phyloP scores from a whole-genome alignment of 805 yeast genomes.

The Spathaspora sp. region DNA sequence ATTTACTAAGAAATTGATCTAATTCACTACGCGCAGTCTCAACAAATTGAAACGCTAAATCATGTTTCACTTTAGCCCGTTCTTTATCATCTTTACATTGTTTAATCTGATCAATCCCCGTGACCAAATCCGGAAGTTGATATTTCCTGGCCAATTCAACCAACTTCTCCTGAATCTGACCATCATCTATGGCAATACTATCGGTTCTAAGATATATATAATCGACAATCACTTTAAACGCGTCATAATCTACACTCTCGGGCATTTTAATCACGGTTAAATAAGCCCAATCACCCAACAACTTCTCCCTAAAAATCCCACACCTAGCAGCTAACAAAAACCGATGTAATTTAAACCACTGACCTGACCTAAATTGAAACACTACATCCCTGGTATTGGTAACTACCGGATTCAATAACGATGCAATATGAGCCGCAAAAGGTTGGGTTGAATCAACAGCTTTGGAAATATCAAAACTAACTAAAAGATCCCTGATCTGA shows the following conservation, averaged over 20 bases:
- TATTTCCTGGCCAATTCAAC: constrained; percentile 28
- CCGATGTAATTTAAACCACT: constrained; percentile 20
- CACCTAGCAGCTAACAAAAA: constrained; percentile 35
- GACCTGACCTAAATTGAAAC: constrained; percentile 16
- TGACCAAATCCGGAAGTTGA: constrained; percentile 32
- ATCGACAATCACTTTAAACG: constrained; percentile 23
- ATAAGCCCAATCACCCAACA: constrained; percentile 18
- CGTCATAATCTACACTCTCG: constrained; percentile 11
- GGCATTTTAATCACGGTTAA: constrained; percentile 16
- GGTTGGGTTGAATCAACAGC: constrained; percentile 67
- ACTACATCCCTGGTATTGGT: constrained; percentile 30
- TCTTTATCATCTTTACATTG: constrained; percentile 17
- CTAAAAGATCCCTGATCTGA: constrained; percentile 52
- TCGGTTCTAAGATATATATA: constrained; percentile 32
- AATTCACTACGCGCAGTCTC: constrained; percentile 34
- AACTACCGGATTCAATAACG: constrained; percentile 30
- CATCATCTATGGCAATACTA: constrained; percentile 19
- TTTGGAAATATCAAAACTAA: constrained; percentile 63
- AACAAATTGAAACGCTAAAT: constrained; percentile 26
- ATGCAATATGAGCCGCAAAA: constrained; percentile 65
- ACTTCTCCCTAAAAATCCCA: constrained; percentile 17
- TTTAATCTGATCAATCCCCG: constrained; percentile 25
- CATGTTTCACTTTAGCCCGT: constrained; percentile 27
- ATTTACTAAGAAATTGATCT: constrained; percentile 19
- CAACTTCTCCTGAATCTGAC: constrained; percentile 15